phyloP scores from a whole-genome alignment of 306 rosid species.

The Geum urbanum region DNA sequence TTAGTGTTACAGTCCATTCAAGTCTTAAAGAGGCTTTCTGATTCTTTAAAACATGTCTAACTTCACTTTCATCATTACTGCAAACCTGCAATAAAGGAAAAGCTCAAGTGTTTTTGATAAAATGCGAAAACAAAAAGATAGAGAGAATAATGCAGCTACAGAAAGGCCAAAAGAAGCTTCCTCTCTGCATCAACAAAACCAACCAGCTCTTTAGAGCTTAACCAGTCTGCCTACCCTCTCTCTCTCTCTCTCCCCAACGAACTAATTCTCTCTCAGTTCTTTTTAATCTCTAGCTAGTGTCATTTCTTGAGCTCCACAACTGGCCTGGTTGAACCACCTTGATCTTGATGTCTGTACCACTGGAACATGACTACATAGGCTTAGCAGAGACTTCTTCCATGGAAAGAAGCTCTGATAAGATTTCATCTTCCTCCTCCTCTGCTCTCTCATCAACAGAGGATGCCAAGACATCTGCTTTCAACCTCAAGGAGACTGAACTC shows the following conservation, averaged over 20 bases:
- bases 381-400: conserved; percentile 52
- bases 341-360: conserved; percentile 64
- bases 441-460: conserved; percentile 39
- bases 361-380: conserved; percentile 80
- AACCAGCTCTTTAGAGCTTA: conserved; percentile 28
- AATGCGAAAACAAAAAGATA: background rate
- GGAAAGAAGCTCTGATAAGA: conserved; percentile 56
- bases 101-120: background rate
- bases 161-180: conserved; percentile 54
- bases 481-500: conserved; percentile 83
- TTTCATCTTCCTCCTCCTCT: conserved; percentile 46
- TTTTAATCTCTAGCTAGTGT: conserved; percentile 4
- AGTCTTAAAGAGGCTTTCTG: background rate
- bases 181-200: conserved; percentile 47
- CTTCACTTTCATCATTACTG: conserved; percentile 1
- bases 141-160: conserved; percentile 23
- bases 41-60: too few relatives aligned
- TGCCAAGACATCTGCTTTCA: conserved; percentile 42
- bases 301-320: conserved; percentile 14
- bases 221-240: conserved; percentile 14
- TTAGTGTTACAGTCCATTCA: conserved; percentile 6
- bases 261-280: too few relatives aligned
- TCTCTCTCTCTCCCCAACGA: background rate
- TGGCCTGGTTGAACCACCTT: conserved; percentile 22
- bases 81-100: conserved; percentile 10